Conservation (phyloP, 805 yeast genomes). For the Candida oleophila region DNA sequence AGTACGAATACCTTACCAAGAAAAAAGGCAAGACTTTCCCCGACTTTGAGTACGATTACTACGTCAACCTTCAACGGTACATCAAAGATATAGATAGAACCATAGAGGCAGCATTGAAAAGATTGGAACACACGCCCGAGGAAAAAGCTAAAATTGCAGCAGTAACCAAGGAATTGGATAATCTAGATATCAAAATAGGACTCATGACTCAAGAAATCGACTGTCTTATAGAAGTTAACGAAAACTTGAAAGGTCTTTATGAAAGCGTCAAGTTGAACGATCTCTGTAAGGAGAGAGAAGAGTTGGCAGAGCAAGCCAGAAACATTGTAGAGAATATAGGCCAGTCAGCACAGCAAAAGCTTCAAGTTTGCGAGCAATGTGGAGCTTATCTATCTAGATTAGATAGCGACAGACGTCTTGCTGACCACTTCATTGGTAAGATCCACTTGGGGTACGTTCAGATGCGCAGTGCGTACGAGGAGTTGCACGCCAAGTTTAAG, state of each 20-base stretch:
- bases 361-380: constrained; percentile 87
- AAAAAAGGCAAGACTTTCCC: constrained; percentile 46
- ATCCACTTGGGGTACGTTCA: constrained; percentile 80
- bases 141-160: constrained; percentile 60
- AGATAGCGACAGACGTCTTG: constrained; percentile 84
- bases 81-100: constrained; percentile 66
- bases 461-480: constrained; percentile 59
- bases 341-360: constrained; percentile 82
- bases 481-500: constrained; percentile 21
- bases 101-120: constrained; percentile 58
- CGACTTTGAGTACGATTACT: constrained; percentile 50
- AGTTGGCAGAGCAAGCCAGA: constrained; percentile 55
- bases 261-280: constrained; percentile 48
- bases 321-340: constrained; percentile 70
- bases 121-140: constrained; percentile 72
- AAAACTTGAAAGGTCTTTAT: constrained; percentile 49
- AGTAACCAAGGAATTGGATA: constrained; percentile 57
- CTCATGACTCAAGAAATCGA: constrained; percentile 67
- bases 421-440: constrained; percentile 87
- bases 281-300: constrained; percentile 47
- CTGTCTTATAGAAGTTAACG: constrained; percentile 48
- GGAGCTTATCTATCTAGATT: constrained; percentile 84
- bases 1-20: constrained; percentile 55
- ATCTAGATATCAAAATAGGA: constrained; percentile 60
- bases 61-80: constrained; percentile 50